These are phyloP conservation scores for Larix sibirica DNA, from an alignment of 83 land plant genomes.

Conservation along the genomic window DNA sequence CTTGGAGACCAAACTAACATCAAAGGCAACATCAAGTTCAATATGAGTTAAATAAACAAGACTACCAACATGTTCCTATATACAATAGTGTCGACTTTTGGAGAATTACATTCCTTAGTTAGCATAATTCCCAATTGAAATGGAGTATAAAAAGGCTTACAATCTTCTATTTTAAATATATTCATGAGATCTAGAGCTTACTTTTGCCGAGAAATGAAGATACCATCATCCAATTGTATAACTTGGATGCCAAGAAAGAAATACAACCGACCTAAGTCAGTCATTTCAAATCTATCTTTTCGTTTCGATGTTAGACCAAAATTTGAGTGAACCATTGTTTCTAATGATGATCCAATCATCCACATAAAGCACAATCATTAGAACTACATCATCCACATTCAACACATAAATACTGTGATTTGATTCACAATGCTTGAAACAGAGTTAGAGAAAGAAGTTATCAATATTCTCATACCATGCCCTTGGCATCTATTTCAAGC, in stretches of 20 bases:
- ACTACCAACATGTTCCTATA: not conserved
- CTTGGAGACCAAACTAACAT: not conserved
- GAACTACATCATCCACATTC: no score
- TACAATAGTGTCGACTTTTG: not conserved
- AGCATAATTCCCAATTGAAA: not conserved
- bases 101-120: not conserved
- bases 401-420: no score
- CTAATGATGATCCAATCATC: no score
- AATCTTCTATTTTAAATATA: not conserved
- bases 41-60: not conserved
- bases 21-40: not conserved
- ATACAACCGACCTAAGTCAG: not conserved
- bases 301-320: no score
- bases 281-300: not conserved
- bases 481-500: no score
- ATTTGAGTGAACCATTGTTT: no score
- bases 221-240: not conserved
- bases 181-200: not conserved
- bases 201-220: not conserved
- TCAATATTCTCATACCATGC: no score
- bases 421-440: no score
- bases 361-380: no score
- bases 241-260: not conserved
- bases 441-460: no score
- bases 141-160: not conserved